Conservation (phyloP, 2,329 filamentous ascomycete genomes). For the Chaetomiaceae sp. region DNA sequence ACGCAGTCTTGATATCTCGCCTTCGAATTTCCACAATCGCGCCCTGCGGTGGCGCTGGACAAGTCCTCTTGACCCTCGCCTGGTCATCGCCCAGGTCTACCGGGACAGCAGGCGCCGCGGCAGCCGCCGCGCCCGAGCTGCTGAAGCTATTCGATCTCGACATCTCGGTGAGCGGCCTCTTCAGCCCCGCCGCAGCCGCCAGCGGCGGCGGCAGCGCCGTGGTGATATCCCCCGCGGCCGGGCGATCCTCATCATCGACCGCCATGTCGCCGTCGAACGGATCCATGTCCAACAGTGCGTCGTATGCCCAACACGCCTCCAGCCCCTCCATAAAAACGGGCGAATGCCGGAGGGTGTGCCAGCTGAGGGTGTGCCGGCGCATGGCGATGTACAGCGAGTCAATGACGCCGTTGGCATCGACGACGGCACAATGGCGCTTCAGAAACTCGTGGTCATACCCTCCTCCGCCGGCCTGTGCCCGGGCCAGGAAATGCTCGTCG, state of each 20-base stretch:
- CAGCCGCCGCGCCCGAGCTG: conserved; percentile 28
- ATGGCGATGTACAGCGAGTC: conserved; percentile 59
- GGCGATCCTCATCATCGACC: conserved; percentile 36
- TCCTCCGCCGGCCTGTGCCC: conserved; percentile 36
- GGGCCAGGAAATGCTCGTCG: neutral
- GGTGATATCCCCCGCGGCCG: conserved; percentile 46
- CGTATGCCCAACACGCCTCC: conserved; percentile 52
- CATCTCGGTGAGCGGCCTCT: conserved; percentile 51
- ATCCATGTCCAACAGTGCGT: conserved; percentile 45
- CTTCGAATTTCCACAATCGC: conserved; percentile 30
- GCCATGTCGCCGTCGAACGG: conserved; percentile 35
- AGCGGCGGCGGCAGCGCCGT: conserved; percentile 3
- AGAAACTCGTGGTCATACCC: conserved; percentile 50
- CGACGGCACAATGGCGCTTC: conserved; percentile 51
- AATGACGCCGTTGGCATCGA: conserved; percentile 50
- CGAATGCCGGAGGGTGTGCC: conserved; percentile 48
- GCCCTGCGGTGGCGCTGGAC: conserved; percentile 19
- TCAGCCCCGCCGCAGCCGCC: conserved; percentile 37
- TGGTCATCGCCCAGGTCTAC: conserved; percentile 5
- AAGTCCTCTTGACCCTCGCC: conserved; percentile 34
- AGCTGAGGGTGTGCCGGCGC: conserved; percentile 50
- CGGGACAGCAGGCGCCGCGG: conserved; percentile 27
- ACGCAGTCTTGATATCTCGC: conserved; percentile 37
- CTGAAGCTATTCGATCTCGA: conserved; percentile 45
- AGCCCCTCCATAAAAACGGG: conserved; percentile 49